Evolutionary conservation across 225 moss, liverwort and hornwort species (phyloP).

Genomic region (Lunularia cruciata): DNA sequence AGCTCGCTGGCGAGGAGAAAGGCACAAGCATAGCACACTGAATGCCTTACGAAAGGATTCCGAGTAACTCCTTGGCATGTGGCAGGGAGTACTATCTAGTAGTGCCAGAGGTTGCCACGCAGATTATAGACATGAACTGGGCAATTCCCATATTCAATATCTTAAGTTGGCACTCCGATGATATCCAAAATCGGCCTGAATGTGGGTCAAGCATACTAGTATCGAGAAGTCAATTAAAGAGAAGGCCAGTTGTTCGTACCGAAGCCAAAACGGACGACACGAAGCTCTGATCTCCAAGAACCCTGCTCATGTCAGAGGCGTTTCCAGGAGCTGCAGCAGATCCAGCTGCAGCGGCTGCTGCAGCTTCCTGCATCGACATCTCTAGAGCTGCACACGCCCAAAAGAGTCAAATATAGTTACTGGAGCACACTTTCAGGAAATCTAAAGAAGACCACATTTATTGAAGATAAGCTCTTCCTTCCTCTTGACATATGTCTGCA

Average conservation of each 20-base stretch:
- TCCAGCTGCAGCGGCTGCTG: constrained; percentile 52
- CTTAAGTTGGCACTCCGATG: background rate
- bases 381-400: constrained; percentile 67
- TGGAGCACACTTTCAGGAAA: background rate
- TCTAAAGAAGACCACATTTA: too few relatives aligned
- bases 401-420: background rate
- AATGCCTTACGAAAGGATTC: too few relatives aligned
- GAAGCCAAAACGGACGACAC: constrained; percentile 88
- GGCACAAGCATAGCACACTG: too few relatives aligned
- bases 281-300: constrained; percentile 88
- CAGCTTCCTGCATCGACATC: constrained; percentile 94
- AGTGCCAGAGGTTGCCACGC: too few relatives aligned
- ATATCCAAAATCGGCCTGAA: background rate
- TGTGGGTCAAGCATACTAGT: background rate
- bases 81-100: too few relatives aligned
- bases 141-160: background rate
- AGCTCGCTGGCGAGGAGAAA: too few relatives aligned
- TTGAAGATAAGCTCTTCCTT: too few relatives aligned
- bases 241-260: constrained; percentile 40
- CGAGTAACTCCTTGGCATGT: too few relatives aligned
- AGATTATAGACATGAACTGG: too few relatives aligned
- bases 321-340: constrained; percentile 48
- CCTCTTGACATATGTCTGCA: too few relatives aligned
- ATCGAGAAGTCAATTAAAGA: too few relatives aligned
- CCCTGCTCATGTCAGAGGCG: constrained; percentile 81